A percentile compares a stretch with the other conserved stretches of the same genome.
Evolutionary conservation across 768 basidiomycete genomes (phyloP).

Genomic region (Butyriboletus loyo): DNA sequence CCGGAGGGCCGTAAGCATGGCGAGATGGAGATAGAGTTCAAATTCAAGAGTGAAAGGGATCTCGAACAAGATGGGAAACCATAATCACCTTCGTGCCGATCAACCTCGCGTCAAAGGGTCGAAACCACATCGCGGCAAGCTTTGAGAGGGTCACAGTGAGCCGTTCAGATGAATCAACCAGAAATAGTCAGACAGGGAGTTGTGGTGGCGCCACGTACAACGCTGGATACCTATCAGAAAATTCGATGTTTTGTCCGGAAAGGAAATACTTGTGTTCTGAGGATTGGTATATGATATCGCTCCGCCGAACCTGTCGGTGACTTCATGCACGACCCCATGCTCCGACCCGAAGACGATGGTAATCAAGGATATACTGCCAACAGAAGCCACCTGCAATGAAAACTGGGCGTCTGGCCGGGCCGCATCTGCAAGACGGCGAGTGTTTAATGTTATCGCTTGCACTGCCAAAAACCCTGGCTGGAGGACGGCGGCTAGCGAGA

Average conservation of each 20-base stretch:
- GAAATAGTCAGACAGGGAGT: background rate
- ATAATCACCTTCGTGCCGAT: background rate
- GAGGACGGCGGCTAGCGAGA: no score
- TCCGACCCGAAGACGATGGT: no score
- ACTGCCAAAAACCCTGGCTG: no score
- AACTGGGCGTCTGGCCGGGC: no score
- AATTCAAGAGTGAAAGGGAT: background rate
- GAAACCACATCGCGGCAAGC: background rate
- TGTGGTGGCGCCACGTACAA: background rate
- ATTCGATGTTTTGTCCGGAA: background rate
- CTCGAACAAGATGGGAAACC: background rate
- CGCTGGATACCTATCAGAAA: background rate
- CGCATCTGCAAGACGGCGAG: no score
- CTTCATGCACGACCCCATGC: no score
- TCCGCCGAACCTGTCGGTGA: constrained; percentile 9
- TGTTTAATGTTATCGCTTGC: no score
- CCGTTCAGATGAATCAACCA: background rate
- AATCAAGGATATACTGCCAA: background rate
- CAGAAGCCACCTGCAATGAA: background rate
- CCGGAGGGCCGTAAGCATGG: background rate
- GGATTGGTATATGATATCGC: constrained; percentile 2
- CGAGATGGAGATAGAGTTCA: background rate
- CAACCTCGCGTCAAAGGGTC: background rate
- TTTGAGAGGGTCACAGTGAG: background rate
- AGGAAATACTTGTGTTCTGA: background rate